Percentiles rank a stretch among this genome's conserved stretches.
Conservation (phyloP, 2,329 filamentous ascomycete species). For the Ophiostoma himal-ulmi region DNA sequence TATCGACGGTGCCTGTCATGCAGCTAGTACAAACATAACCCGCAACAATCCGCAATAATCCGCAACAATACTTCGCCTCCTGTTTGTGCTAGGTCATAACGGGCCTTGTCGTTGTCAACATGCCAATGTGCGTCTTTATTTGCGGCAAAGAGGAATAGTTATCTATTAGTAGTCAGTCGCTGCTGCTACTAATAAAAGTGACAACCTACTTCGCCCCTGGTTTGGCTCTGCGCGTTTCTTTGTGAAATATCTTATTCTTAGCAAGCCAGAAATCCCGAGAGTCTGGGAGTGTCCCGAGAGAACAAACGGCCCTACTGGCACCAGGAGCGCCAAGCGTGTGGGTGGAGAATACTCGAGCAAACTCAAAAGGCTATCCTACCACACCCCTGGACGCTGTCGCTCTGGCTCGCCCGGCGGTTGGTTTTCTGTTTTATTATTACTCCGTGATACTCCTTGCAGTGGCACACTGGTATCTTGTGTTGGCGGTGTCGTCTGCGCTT, state of each 20-base stretch:
- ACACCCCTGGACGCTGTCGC: constrained; percentile 1
- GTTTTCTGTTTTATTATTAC: background rate
- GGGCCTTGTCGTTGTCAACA: background rate
- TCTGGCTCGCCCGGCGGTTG: background rate
- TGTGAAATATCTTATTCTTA: background rate
- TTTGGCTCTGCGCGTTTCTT: background rate
- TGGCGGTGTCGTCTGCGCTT: background rate
- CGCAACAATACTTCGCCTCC: background rate
- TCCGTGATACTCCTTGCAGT: background rate
- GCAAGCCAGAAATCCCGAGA: constrained; percentile 15
- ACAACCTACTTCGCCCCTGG: background rate
- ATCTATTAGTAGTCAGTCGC: background rate
- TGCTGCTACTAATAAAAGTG: background rate
- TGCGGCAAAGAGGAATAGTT: background rate
- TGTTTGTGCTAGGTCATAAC: background rate
- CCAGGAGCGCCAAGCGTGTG: constrained; percentile 7
- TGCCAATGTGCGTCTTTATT: background rate
- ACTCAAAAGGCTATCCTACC: constrained; percentile 1
- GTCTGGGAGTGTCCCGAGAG: constrained; percentile 19
- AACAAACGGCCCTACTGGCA: constrained; percentile 1
- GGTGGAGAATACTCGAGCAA: background rate
- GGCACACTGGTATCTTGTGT: background rate
- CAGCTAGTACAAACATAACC: background rate
- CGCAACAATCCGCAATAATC: background rate
- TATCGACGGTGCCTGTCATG: background rate